Base-by-base conservation (phyloP, 1,284 basidiomycete species). In the Ganoderma lingzhi region DNA sequence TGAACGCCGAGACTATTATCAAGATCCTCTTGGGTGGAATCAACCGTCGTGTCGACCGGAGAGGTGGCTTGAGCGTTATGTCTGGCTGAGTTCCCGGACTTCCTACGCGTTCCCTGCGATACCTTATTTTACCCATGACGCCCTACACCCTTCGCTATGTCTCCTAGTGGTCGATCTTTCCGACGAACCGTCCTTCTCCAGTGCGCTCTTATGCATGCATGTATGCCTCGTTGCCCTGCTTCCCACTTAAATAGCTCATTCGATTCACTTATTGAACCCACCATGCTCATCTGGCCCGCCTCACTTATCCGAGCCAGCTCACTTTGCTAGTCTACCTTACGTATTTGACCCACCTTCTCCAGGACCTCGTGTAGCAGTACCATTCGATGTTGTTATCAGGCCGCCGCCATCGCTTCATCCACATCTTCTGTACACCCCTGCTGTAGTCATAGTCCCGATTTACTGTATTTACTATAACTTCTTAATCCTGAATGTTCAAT, bases 11-110 rank as follows among this genome's bases (percentile, higher is more conserved):
- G 10, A 78, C 84, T 68, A 69, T 88, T 56, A 80, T 83, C 69
- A 90, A 91, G 76, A 84, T 87, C 48, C 79, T 90, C 4, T 77
- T 90, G 8, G 88, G 88, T 45, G 90, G 88, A 1, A 85, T 91
- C 63, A 88, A 89, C 75, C 80, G 86, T 35, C 81, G 86, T 51
- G 81, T 89, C 0, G 88, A 90, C 71, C 74, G 78, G 61, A 79
- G 77, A 60, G 82, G 82, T n/a, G 81, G 70, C 9, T 62, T 62
- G 65, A 77, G 76, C 55, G 74, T 76, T 10, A 59, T 72, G 48
- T 73, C 32, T 30, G 23, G 48, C n/a, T 61, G 60, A 68, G 45
- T 17, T 58, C 19, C 37, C 9, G 15, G 35, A 56, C 6, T 6
- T 17, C 17, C 14, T 56, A 23, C 14, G 5, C 10, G 35, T 28